These are phyloP conservation scores for Hordeum marinum DNA, from an alignment of 176 grass and related monocot species.

Conservation along the genomic window DNA sequence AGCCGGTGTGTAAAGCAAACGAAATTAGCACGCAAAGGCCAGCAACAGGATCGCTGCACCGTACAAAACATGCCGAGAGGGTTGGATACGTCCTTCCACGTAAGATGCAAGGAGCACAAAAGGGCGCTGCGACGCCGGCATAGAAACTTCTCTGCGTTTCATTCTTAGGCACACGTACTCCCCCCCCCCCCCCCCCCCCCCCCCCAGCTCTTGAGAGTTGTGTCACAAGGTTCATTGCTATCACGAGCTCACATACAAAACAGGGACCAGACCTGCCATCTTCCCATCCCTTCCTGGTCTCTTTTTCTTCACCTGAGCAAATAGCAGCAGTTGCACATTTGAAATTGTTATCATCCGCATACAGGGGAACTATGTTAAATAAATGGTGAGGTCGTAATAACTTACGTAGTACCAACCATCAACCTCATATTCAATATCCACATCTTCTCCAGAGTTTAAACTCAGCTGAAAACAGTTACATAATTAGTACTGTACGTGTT, in stretches of 20 bases:
- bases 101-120: not conserved
- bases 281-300: constrained; percentile 98
- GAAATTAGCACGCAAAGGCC: not conserved
- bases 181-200: no score
- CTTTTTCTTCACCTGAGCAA: constrained; percentile 93
- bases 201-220: not conserved
- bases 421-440: constrained; percentile 96
- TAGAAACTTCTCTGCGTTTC: not conserved
- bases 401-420: constrained; percentile 99
- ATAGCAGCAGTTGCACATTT: not conserved
- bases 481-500: not conserved
- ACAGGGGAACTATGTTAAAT: not conserved
- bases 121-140: not conserved
- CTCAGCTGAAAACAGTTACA: constrained; percentile 65
- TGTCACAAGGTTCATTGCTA: not conserved
- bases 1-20: not conserved
- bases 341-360: not conserved
- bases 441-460: constrained; percentile 87
- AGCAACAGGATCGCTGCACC: not conserved
- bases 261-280: constrained; percentile 81
- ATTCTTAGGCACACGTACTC: no score
- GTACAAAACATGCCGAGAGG: not conserved
- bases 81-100: not conserved
- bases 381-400: constrained; percentile 2
- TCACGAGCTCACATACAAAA: constrained; percentile 90